Evolutionary conservation across 2,329 filamentous ascomycete genomes (phyloP).

Genomic region (Cordyceps militaris): DNA sequence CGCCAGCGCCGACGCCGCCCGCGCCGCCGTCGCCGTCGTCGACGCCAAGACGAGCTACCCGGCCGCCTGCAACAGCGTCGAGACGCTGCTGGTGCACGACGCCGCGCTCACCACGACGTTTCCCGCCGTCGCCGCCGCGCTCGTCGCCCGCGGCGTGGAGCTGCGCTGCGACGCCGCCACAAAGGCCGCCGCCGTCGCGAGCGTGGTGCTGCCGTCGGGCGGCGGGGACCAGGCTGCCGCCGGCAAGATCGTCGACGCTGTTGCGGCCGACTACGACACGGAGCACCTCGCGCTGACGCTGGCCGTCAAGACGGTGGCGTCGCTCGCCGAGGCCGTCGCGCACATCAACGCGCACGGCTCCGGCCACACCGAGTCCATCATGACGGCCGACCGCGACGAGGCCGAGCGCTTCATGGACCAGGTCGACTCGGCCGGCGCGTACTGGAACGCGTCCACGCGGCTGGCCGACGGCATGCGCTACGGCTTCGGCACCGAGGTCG

Average conservation of each 20-base stretch:
- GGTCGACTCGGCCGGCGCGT: slow-evolving; percentile 85
- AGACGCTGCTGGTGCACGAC: slow-evolving; percentile 81
- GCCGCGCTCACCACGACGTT: slow-evolving; percentile 60
- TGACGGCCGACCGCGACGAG: slow-evolving; percentile 60
- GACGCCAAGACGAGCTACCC: slow-evolving; percentile 94
- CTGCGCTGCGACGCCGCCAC: slow-evolving; percentile 71
- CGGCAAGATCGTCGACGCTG: slow-evolving; percentile 44
- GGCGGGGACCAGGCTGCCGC: slow-evolving; percentile 27
- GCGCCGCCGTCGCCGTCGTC: slow-evolving; percentile 69
- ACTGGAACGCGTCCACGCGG: slow-evolving; percentile 93
- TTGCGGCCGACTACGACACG: slow-evolving; percentile 69
- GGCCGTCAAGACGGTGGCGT: slow-evolving; percentile 71
- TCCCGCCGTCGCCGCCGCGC: slow-evolving; percentile 63
- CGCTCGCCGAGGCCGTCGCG: slow-evolving; percentile 62
- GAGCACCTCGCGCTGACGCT: slow-evolving; percentile 84
- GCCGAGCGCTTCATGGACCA: slow-evolving; percentile 79
- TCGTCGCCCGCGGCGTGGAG: slow-evolving; percentile 69
- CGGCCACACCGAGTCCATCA: slow-evolving; percentile 87
- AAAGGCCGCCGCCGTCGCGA: slow-evolving; percentile 51
- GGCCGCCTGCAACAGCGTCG: slow-evolving; percentile 90
- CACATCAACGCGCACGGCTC: slow-evolving; percentile 93
- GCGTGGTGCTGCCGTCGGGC: slow-evolving; percentile 19
- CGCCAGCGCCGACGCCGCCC: slow-evolving; percentile 62
- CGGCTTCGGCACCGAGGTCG: slow-evolving; percentile 95
- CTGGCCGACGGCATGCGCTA: slow-evolving; percentile 97